phyloP scores from a whole-genome alignment of 345 rosid species.

The Cardamine resedifolia region DNA sequence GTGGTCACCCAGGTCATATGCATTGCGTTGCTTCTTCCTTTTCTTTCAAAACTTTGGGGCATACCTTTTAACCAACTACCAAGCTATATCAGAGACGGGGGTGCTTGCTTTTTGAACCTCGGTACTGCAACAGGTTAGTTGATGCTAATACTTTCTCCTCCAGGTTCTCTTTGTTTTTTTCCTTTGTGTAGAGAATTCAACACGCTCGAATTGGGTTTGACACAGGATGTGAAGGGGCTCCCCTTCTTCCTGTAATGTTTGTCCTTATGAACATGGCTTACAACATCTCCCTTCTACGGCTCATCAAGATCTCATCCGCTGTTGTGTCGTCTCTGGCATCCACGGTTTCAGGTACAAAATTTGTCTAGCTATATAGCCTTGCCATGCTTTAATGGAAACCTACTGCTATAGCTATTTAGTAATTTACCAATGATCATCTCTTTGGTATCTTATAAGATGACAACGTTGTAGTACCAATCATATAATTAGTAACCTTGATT shows the following conservation, averaged over 20 bases:
- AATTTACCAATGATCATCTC: background rate
- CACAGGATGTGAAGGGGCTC: conserved; percentile 93
- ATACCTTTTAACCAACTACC: conserved; percentile 86
- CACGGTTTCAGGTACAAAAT: conserved; percentile 77
- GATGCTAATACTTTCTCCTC: conserved; percentile 8
- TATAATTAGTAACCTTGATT: background rate
- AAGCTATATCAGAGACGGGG: conserved; percentile 80
- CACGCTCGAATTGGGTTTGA: conserved; percentile 14
- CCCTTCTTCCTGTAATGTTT: conserved; percentile 82
- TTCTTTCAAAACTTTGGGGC: conserved; percentile 94
- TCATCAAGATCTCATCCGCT: conserved; percentile 90
- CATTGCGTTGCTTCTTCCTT: conserved; percentile 79
- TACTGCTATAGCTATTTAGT: background rate
- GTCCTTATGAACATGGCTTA: conserved; percentile 83
- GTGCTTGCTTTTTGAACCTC: conserved; percentile 84
- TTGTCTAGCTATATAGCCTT: background rate
- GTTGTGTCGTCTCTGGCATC: conserved; percentile 88
- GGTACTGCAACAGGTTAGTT: conserved; percentile 69
- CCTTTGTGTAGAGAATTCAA: background rate
- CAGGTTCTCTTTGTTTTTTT: background rate
- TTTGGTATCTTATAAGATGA: background rate
- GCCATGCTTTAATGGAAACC: background rate
- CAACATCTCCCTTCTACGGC: conserved; percentile 87
- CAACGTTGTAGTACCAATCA: background rate
- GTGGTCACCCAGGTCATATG: conserved; percentile 62